A percentile compares a stretch with the other conserved stretches of the same genome.
phyloP scores from a whole-genome alignment of 331 rosid species.

The Cydonia oblonga region DNA sequence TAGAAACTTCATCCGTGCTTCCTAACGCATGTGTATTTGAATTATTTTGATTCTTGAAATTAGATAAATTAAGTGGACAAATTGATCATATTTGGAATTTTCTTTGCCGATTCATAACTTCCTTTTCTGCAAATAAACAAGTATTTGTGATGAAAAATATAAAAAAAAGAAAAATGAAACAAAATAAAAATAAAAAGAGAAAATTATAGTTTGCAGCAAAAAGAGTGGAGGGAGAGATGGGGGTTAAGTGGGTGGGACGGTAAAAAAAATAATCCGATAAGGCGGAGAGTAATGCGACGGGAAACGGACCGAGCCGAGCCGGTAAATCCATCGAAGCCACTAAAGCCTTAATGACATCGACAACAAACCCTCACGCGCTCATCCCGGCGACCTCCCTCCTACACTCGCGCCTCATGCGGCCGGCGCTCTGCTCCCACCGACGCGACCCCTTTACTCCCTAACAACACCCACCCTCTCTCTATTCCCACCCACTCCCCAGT shows the following conservation, averaged over 20 bases:
- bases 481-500: background rate
- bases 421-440: conserved; percentile 50
- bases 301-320: conserved; percentile 44
- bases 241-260: background rate
- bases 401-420: conserved; percentile 59
- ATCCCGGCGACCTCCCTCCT: conserved; percentile 73
- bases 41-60: too few species aligned
- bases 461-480: conserved; percentile 4
- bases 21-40: too few species aligned
- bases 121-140: too few species aligned
- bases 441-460: conserved; percentile 15
- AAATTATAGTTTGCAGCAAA: too few species aligned
- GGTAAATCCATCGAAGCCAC: conserved; percentile 39
- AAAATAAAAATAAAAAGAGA: too few species aligned
- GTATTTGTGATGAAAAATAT: too few species aligned
- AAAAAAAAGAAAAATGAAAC: too few species aligned
- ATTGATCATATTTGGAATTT: too few species aligned
- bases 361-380: conserved; percentile 64
- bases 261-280: background rate
- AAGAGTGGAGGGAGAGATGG: background rate
- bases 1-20: too few species aligned
- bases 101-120: too few species aligned
- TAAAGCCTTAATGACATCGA: conserved; percentile 15
- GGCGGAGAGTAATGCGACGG: background rate
- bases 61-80: too few species aligned